Conservation (phyloP, 2,329 filamentous ascomycete species). For the Alternaria novae-zelandiae region DNA sequence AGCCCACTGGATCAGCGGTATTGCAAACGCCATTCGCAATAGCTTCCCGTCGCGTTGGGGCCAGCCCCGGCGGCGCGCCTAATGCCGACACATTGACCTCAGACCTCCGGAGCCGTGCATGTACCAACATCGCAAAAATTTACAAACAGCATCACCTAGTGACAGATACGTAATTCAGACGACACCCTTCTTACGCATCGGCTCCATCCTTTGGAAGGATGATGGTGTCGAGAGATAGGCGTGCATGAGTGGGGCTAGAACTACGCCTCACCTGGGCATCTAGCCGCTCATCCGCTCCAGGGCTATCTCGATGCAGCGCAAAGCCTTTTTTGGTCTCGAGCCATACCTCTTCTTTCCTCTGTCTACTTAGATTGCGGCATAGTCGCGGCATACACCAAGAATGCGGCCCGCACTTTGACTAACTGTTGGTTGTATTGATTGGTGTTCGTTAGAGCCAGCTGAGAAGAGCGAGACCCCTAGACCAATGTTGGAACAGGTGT, state of each 20-base stretch:
- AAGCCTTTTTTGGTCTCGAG: background rate
- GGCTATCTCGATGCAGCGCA: background rate
- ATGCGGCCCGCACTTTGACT: background rate
- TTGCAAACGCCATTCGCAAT: background rate
- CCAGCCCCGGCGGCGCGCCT: background rate
- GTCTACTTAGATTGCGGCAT: background rate
- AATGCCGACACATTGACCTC: background rate
- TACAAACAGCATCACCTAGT: background rate
- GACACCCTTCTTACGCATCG: background rate
- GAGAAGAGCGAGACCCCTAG: background rate
- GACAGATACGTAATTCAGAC: background rate
- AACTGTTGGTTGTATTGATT: background rate
- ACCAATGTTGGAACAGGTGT: background rate
- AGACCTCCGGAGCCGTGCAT: background rate
- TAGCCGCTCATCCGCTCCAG: background rate
- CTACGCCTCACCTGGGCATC: background rate
- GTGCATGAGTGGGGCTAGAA: background rate
- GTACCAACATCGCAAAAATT: background rate
- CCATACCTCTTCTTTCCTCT: background rate
- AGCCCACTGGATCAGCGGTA: background rate
- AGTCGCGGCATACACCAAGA: background rate
- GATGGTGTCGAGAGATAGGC: background rate
- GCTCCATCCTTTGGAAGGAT: background rate
- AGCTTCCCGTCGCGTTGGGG: background rate
- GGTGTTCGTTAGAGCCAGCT: background rate